Evolutionary conservation across 805 yeast species (phyloP).

Genomic region (Metschnikowia lunata): DNA sequence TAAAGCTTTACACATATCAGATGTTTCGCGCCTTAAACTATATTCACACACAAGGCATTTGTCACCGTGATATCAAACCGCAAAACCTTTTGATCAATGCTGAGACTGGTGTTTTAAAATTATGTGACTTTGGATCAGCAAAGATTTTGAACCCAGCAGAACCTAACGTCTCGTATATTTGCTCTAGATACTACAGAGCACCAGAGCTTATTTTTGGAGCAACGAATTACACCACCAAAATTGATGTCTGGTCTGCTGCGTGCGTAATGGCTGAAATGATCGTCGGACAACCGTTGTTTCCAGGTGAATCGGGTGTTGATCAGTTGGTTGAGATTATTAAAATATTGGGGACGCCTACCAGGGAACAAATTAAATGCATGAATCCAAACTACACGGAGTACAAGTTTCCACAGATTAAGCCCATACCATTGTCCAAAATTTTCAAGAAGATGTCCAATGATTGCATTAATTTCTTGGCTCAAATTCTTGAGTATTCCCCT

Average conservation of each 20-base stretch:
- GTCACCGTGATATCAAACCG: constrained; percentile 93
- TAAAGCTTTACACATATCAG: constrained; percentile 79
- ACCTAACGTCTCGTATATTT: constrained; percentile 93
- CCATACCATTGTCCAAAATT: constrained; percentile 66
- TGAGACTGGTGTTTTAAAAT: constrained; percentile 72
- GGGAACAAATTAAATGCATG: constrained; percentile 90
- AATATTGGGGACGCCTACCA: constrained; percentile 90
- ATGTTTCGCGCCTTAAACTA: constrained; percentile 73
- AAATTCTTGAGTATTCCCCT: constrained; percentile 67
- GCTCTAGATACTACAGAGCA: constrained; percentile 95
- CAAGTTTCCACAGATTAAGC: constrained; percentile 83
- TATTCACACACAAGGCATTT: constrained; percentile 72
- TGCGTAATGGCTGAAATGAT: constrained; percentile 97
- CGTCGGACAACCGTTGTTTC: constrained; percentile 94
- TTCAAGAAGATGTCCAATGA: constrained; percentile 54
- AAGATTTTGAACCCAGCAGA: constrained; percentile 84
- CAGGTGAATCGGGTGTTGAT: constrained; percentile 97
- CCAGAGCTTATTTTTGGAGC: constrained; percentile 98
- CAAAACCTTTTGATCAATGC: constrained; percentile 88
- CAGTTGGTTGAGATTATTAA: constrained; percentile 96
- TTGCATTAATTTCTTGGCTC: constrained; percentile 52
- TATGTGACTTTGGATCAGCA: constrained; percentile 96
- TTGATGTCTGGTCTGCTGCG: constrained; percentile 96
- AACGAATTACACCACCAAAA: constrained; percentile 91
- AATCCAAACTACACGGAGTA: constrained; percentile 97